These are phyloP conservation scores for Nicotiana sylvestris DNA, from an alignment of 257 asterid genomes.

Conservation along the genomic window DNA sequence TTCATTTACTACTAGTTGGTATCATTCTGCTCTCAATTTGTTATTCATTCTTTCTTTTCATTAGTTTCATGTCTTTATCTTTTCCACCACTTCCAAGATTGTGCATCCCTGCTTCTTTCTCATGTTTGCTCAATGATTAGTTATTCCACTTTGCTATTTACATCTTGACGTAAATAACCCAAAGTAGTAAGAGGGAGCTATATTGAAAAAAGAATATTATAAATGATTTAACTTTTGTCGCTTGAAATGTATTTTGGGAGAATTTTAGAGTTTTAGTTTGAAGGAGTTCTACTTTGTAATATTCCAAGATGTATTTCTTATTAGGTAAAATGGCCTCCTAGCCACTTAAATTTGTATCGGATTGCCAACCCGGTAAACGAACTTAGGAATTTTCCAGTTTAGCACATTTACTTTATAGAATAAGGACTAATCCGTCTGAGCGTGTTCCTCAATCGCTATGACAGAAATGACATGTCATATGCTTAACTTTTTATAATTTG, in stretches of 20 bases:
- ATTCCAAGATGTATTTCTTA: background rate
- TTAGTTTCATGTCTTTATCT: constrained; percentile 6
- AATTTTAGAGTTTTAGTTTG: background rate
- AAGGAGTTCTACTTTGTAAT: background rate
- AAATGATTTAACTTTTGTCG: background rate
- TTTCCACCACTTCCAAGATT: background rate
- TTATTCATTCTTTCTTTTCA: constrained; percentile 2
- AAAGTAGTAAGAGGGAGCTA: background rate
- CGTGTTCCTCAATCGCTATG: too few relatives aligned
- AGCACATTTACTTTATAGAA: too few relatives aligned
- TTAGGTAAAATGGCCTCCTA: too few relatives aligned
- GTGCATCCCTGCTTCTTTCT: background rate
- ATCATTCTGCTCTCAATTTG: constrained; percentile 3
- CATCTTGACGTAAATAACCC: background rate
- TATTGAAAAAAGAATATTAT: background rate
- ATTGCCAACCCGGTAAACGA: too few relatives aligned
- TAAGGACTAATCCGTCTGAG: too few relatives aligned
- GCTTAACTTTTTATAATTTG: too few relatives aligned
- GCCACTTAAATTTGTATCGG: too few relatives aligned
- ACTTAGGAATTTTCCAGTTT: too few relatives aligned
- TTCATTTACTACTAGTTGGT: constrained; percentile 10
- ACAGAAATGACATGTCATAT: too few relatives aligned
- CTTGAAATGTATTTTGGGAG: background rate
- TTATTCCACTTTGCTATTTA: background rate
- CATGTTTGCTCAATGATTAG: background rate